phyloP scores from a whole-genome alignment of 2,329 filamentous ascomycete species.

The Fusarium pseudoanthophilum region DNA sequence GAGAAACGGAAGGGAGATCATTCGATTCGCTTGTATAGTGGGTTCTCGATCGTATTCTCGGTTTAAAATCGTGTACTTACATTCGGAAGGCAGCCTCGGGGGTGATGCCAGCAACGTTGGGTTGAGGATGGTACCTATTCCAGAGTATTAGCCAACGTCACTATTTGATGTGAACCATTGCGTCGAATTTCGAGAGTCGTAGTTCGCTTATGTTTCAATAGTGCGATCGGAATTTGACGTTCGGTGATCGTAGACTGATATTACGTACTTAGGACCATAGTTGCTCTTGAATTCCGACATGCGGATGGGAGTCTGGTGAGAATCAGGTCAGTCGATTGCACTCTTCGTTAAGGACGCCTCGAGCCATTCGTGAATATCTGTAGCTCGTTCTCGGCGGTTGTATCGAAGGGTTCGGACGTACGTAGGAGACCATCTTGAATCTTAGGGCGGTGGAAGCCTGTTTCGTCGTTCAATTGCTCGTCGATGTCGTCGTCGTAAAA shows the following conservation, averaged over 20 bases:
- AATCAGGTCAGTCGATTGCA: conserved; percentile 47
- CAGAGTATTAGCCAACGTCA: conserved; percentile 44
- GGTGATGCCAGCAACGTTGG: conserved; percentile 65
- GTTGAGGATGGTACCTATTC: conserved; percentile 68
- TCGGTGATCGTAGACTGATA: neutral
- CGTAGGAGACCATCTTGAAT: conserved; percentile 56
- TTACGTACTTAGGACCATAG: conserved; percentile 72
- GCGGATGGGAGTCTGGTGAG: conserved; percentile 58
- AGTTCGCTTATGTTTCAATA: neutral
- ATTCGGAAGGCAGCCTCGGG: conserved; percentile 57
- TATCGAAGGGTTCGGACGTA: conserved; percentile 42
- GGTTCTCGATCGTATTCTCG: neutral
- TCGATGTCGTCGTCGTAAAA: conserved; percentile 45
- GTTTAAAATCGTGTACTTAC: conserved; percentile 56
- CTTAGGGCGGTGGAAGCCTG: conserved; percentile 46
- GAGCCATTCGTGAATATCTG: conserved; percentile 14
- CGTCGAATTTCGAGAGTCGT: neutral
- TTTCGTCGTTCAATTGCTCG: conserved; percentile 52
- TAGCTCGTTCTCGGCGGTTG: neutral
- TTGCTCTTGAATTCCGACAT: conserved; percentile 67
- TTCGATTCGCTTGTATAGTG: conserved; percentile 20
- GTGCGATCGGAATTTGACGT: conserved; percentile 1
- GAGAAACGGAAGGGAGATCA: conserved; percentile 37
- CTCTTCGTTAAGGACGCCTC: neutral
- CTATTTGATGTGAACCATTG: neutral